phyloP scores from a whole-genome alignment of 495 filamentous ascomycete genomes.

The Neurospora sp. region DNA sequence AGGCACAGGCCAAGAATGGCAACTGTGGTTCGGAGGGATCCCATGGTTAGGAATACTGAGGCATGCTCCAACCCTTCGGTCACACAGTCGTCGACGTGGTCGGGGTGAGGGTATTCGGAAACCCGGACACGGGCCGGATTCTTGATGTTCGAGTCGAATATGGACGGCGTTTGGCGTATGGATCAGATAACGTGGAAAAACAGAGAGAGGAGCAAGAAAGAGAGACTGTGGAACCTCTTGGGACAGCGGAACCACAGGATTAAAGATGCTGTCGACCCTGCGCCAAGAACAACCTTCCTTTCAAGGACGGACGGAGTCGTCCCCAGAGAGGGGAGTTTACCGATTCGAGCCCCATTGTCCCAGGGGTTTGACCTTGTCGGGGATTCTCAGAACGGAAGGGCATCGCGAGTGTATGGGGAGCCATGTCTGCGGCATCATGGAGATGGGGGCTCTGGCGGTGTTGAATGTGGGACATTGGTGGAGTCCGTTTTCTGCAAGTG shows the following conservation, averaged over 20 bases:
- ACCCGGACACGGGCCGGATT: background rate
- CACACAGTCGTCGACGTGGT: background rate
- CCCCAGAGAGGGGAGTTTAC: background rate
- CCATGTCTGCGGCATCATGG: background rate
- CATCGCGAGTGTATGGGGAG: background rate
- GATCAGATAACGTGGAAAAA: background rate
- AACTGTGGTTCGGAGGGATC: constrained; percentile 2
- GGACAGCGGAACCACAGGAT: background rate
- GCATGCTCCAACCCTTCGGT: background rate
- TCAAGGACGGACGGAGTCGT: background rate
- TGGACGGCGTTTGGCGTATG: background rate
- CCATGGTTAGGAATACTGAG: constrained; percentile 1
- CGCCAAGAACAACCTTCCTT: background rate
- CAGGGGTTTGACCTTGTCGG: background rate
- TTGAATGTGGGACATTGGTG: background rate
- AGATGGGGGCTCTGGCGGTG: background rate
- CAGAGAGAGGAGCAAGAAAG: background rate
- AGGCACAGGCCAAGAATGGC: constrained; percentile 8
- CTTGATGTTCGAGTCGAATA: background rate
- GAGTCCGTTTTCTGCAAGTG: background rate
- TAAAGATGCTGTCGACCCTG: background rate
- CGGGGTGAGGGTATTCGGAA: background rate
- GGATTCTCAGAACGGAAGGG: background rate
- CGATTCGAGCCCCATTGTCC: background rate
- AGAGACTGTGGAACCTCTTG: background rate